Percentiles rank a stretch among this genome's conserved stretches.
These are phyloP conservation scores for Pichia rugopelliculosa DNA, from an alignment of 805 yeast species.

Conservation along the genomic window DNA sequence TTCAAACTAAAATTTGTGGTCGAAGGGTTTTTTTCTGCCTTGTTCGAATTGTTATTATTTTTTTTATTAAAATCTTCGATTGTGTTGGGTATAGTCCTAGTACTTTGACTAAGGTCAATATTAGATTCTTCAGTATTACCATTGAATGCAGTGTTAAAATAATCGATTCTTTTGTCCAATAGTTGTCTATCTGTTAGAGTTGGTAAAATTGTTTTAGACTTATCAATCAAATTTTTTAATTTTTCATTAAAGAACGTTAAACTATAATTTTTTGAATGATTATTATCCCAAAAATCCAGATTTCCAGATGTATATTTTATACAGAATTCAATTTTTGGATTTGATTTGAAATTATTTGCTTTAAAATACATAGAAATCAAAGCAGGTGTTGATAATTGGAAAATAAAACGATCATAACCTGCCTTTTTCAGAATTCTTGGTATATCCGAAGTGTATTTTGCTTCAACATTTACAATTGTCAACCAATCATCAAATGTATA, in stretches of 20 bases:
- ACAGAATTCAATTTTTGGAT: slow-evolving; percentile 38
- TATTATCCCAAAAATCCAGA: slow-evolving; percentile 74
- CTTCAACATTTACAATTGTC: slow-evolving; percentile 62
- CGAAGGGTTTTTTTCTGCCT: neutral
- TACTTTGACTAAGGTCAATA: neutral
- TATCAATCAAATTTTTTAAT: neutral
- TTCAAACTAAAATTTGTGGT: slow-evolving; percentile 9
- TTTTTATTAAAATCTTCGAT: neutral
- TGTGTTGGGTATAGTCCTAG: neutral
- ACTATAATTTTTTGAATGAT: slow-evolving; percentile 49
- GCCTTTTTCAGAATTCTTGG: slow-evolving; percentile 42
- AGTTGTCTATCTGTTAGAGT: neutral
- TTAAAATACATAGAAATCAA: slow-evolving; percentile 28
- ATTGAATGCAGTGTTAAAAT: neutral
- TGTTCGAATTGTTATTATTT: neutral
- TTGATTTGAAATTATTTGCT: slow-evolving; percentile 3
- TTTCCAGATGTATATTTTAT: slow-evolving; percentile 44
- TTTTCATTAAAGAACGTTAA: slow-evolving; percentile 29
- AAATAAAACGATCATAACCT: slow-evolving; percentile 63
- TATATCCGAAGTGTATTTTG: slow-evolving; percentile 49
- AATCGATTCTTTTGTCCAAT: neutral
- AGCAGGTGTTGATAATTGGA: slow-evolving; percentile 46
- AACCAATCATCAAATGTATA: slow-evolving; percentile 78
- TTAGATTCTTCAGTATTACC: neutral
- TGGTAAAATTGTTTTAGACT: neutral